Evolutionary conservation across 495 filamentous ascomycete species (phyloP).

Genomic region (Penicillium angulare): DNA sequence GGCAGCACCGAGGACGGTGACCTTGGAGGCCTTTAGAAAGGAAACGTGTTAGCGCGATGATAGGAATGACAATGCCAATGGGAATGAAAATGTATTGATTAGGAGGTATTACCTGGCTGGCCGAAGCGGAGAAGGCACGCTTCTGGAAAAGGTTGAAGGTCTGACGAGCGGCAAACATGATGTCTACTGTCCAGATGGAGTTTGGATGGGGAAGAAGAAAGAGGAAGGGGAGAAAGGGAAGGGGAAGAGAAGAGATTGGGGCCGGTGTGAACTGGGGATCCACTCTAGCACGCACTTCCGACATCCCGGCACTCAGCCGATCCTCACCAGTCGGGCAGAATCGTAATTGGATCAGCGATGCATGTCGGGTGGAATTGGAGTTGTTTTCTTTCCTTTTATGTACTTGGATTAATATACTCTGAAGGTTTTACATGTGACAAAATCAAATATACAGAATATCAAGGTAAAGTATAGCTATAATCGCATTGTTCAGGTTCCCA

Average conservation of each 20-base stretch:
- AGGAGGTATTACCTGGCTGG: slow-evolving; percentile 88
- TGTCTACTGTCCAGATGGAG: slow-evolving; percentile 4
- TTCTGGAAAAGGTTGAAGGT: slow-evolving; percentile 72
- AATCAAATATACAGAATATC: too few relatives aligned
- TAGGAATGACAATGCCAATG: too few relatives aligned
- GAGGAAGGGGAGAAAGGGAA: slow-evolving; percentile 17
- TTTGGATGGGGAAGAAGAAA: slow-evolving; percentile 9
- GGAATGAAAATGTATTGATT: too few relatives aligned
- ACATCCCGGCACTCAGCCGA: slow-evolving; percentile 21
- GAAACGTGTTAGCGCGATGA: too few relatives aligned
- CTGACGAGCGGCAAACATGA: slow-evolving; percentile 76
- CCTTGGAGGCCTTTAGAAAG: slow-evolving; percentile 98
- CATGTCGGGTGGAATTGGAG: background rate
- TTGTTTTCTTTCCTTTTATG: background rate
- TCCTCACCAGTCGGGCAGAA: slow-evolving; percentile 1
- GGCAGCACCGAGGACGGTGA: slow-evolving; percentile 90
- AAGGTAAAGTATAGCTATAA: too few relatives aligned
- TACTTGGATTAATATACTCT: background rate
- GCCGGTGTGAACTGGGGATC: slow-evolving; percentile 25
- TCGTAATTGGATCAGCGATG: background rate
- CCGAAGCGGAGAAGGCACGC: slow-evolving; percentile 91
- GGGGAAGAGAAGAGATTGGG: slow-evolving; percentile 13
- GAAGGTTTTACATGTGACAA: background rate
- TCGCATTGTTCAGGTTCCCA: background rate
- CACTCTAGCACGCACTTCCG: slow-evolving; percentile 21